Conservation (phyloP, 2,329 filamentous ascomycete species). For the Nemania sp. region DNA sequence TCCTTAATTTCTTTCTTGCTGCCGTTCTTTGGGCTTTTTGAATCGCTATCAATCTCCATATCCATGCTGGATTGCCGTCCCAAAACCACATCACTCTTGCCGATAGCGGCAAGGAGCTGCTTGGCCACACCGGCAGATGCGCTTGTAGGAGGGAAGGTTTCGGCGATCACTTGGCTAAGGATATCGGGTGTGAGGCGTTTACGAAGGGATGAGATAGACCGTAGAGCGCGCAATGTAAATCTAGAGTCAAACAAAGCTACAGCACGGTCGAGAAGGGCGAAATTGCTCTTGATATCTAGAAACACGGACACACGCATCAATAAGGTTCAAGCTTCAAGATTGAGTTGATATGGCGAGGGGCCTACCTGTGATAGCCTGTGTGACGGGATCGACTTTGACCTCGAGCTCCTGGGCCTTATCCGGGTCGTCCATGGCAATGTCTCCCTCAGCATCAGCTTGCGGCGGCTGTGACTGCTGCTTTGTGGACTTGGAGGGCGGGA, state of each 20-base stretch:
- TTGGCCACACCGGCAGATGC: constrained; percentile 74
- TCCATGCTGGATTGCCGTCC: constrained; percentile 68
- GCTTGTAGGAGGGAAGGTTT: constrained; percentile 76
- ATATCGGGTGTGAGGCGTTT: constrained; percentile 89
- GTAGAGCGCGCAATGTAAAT: constrained; percentile 92
- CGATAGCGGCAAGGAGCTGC: constrained; percentile 77
- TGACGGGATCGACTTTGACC: constrained; percentile 70
- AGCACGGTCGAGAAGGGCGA: constrained; percentile 89
- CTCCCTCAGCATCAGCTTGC: constrained; percentile 72
- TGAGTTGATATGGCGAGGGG: not conserved
- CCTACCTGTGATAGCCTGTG: constrained; percentile 70
- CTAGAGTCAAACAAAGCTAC: constrained; percentile 93
- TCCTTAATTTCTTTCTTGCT: constrained; percentile 78
- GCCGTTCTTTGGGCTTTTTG: constrained; percentile 66
- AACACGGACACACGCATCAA: constrained; percentile 24
- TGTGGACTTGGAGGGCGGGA: constrained; percentile 76
- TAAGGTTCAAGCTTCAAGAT: not conserved
- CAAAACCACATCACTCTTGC: constrained; percentile 73
- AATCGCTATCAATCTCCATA: constrained; percentile 79
- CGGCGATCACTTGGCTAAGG: constrained; percentile 81
- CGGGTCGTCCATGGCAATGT: constrained; percentile 77
- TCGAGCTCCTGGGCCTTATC: constrained; percentile 63
- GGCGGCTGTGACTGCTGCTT: constrained; percentile 68
- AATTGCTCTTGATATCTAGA: constrained; percentile 94
- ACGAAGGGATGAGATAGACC: constrained; percentile 94